Base-by-base conservation (phyloP, 1,139 yeast species). In the Scheffersomyces quercinus region DNA sequence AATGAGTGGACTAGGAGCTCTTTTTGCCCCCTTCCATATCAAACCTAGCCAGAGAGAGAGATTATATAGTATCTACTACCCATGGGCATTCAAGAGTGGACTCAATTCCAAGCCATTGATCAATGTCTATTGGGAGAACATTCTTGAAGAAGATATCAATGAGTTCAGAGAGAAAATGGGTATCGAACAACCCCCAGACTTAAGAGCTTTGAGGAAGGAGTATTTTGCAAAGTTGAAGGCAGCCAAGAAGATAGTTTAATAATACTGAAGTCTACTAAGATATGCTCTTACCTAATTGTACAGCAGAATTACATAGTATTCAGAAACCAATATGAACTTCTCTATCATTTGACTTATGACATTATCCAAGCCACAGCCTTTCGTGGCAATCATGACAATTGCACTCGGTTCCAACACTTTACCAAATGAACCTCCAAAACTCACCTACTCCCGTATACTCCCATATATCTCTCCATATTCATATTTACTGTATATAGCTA, bases 81-180 rank as follows among this genome's bases (percentile, higher is more conserved):
- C 97, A 1, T 91, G 97, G 97, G 96, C 96, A 1, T 58, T 88
- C 36, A 68, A 74, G 40, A 84, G 86, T 48, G 97, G 97, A 1
- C 67, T 84, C 42, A 74, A 81, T 42, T 79, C 90, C 42, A 83
- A 83, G 56, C 88, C 95, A 1, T 70, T 95, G 59, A 82, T 93
- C 47, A 88, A 88, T 59, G 91, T 93, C 1, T 90, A 88, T 63
- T 93, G 99, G 99, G 99, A 95, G 60, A 79, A 88, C 39, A 70
- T 85, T 24, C 73, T 95, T 55, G 87, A 83, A 29, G 73, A 75
- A 47, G 93, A 90, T 60, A 80, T 89, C 11, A 72, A 82, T 48
- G 90, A 85, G 54, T 68, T 93, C 42, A 79, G 97, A 53, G 50
- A 54, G n/a, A 85, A 85, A 45, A 70, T 91, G 55, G 88, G 89